Percentiles rank a stretch among this genome's conserved stretches.
Conservation (phyloP, 352 stramenopile species). For the Phytophthora agathidicida region DNA sequence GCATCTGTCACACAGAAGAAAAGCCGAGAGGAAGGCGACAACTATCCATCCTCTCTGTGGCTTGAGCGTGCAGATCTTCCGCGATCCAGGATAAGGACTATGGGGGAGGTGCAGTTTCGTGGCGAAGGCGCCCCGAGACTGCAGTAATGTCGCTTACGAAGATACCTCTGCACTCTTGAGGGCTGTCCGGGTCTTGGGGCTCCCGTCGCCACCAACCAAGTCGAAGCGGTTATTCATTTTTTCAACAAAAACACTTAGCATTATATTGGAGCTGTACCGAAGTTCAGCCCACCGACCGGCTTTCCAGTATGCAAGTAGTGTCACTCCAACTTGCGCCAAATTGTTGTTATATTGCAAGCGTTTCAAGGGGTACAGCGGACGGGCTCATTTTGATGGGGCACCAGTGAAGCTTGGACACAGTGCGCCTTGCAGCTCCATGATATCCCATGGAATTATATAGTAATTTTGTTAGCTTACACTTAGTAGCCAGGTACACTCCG, state of each 20-base stretch:
- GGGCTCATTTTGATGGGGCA: slow-evolving; percentile 21
- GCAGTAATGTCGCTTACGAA: slow-evolving; percentile 42
- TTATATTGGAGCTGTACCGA: too few relatives aligned
- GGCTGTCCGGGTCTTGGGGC: slow-evolving; percentile 22
- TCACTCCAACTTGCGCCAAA: too few relatives aligned
- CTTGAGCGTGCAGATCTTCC: slow-evolving; percentile 9
- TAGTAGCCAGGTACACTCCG: slow-evolving; percentile 5
- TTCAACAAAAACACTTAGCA: too few relatives aligned
- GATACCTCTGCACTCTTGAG: slow-evolving; percentile 30
- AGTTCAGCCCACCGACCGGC: slow-evolving; percentile 25
- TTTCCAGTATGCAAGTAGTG: too few relatives aligned
- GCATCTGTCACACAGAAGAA: slow-evolving; percentile 22
- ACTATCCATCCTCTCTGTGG: slow-evolving; percentile 24
- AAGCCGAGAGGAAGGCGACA: slow-evolving; percentile 20
- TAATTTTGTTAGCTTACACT: slow-evolving; percentile 17
- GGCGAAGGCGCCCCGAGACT: slow-evolving; percentile 5
- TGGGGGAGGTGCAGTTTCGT: slow-evolving; percentile 37
- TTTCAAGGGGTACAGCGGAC: background rate
- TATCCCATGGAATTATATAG: slow-evolving; percentile 24
- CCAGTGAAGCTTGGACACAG: background rate
- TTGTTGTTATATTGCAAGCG: slow-evolving; percentile 6
- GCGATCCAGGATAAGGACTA: slow-evolving; percentile 6
- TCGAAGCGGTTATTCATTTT: too few relatives aligned
- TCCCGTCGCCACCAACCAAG: too few relatives aligned
- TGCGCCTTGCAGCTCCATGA: slow-evolving; percentile 11